Conservation (phyloP, 768 basidiomycete genomes). For the Kwoniella bestiolae region DNA sequence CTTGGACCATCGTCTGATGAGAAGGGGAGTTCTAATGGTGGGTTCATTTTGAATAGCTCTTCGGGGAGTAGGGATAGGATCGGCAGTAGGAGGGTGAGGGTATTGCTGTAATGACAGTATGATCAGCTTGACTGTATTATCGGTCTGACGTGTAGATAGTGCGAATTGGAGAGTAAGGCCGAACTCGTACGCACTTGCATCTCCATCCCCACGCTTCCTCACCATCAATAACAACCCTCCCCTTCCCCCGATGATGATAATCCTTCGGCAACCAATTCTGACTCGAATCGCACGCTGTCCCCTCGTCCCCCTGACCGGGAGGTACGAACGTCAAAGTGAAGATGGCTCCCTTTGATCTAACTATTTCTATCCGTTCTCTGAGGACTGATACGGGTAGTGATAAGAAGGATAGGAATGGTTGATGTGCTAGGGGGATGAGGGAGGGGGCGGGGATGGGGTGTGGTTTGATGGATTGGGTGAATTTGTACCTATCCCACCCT, state of each 20-base stretch:
- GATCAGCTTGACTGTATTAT: not conserved
- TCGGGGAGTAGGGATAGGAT: conserved; percentile 36
- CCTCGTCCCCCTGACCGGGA: conserved; percentile 41
- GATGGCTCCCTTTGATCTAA: conserved; percentile 26
- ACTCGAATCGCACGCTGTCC: conserved; percentile 39
- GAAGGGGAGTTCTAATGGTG: conserved; percentile 44
- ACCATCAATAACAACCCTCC: conserved; percentile 36
- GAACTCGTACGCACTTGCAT: conserved; percentile 36
- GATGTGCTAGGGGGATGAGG: conserved; percentile 29
- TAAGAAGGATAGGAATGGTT: conserved; percentile 38
- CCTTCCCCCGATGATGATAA: conserved; percentile 32
- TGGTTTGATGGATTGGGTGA: conserved; percentile 34
- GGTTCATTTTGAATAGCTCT: conserved; percentile 34
- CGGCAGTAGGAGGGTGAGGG: conserved; percentile 38
- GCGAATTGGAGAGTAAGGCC: too few species aligned
- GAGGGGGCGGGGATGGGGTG: conserved; percentile 28
- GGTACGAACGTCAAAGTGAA: conserved; percentile 44
- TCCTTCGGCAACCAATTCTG: conserved; percentile 33
- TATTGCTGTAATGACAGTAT: conserved; percentile 34
- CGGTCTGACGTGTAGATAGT: not conserved
- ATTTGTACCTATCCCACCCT: conserved; percentile 31
- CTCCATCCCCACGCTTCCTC: conserved; percentile 41
- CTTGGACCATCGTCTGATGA: conserved; percentile 39
- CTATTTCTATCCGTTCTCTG: conserved; percentile 30
- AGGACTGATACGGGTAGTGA: conserved; percentile 30